Evolutionary conservation across 2,329 filamentous ascomycete species (phyloP).

Genomic region (Arthrobotrys musiformis): DNA sequence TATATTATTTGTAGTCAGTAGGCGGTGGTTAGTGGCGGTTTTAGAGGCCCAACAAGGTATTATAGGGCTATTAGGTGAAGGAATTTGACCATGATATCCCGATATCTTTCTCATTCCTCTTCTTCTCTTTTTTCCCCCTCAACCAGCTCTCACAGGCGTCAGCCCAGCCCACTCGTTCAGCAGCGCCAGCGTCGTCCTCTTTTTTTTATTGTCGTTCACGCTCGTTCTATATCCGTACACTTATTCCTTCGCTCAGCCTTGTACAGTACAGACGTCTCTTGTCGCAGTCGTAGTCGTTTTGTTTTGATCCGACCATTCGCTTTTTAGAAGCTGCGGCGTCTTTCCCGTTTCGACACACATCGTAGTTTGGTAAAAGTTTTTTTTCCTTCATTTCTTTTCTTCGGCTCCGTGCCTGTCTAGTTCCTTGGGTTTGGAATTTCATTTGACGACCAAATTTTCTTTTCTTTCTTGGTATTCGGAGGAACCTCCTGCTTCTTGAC

Average conservation of each 20-base stretch:
- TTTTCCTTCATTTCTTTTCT: background rate
- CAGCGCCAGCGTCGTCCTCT: slow-evolving; percentile 47
- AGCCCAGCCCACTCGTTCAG: slow-evolving; percentile 47
- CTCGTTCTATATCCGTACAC: slow-evolving; percentile 35
- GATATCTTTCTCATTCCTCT: slow-evolving; percentile 52
- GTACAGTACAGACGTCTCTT: slow-evolving; percentile 1
- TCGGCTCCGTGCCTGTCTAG: background rate
- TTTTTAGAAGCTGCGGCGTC: slow-evolving; percentile 26
- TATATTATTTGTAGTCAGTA: background rate
- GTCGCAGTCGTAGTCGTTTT: too few species aligned
- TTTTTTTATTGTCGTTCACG: slow-evolving; percentile 16
- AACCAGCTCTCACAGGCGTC: slow-evolving; percentile 45
- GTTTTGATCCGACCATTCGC: slow-evolving; percentile 34
- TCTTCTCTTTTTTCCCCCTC: slow-evolving; percentile 48
- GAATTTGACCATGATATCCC: slow-evolving; percentile 35
- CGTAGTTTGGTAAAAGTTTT: slow-evolving; percentile 17
- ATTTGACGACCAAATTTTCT: slow-evolving; percentile 5
- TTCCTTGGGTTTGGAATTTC: background rate
- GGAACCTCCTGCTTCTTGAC: slow-evolving; percentile 29
- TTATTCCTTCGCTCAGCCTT: slow-evolving; percentile 30
- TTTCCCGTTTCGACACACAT: slow-evolving; percentile 13
- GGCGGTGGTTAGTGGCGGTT: slow-evolving; percentile 23
- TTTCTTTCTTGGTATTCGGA: background rate
- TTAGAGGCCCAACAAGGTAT: slow-evolving; percentile 27
- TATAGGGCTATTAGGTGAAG: slow-evolving; percentile 30